Percentiles rank a stretch among this genome's conserved stretches.
Conservation (phyloP, 1,139 yeast species). For the Hanseniaspora sp. region DNA sequence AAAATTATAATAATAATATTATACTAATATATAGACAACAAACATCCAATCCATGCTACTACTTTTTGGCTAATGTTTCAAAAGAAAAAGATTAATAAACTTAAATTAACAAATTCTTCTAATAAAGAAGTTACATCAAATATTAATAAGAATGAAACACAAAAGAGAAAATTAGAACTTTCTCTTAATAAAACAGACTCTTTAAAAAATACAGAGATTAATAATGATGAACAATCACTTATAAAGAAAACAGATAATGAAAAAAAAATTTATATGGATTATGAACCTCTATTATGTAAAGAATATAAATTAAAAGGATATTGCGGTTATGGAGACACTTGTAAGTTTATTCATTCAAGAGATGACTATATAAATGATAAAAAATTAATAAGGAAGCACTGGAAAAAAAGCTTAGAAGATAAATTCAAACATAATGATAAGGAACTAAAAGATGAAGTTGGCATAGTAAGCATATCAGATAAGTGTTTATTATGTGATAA, state of each 20-base stretch:
- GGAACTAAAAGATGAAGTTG: constrained; percentile 19
- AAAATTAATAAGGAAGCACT: constrained; percentile 51
- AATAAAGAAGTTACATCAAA: not conserved
- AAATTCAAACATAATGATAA: constrained; percentile 14
- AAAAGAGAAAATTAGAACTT: constrained; percentile 3
- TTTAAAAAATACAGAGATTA: not conserved
- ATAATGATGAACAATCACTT: not conserved
- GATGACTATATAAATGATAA: constrained; percentile 73
- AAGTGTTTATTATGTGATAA: constrained; percentile 54
- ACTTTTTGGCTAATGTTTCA: not conserved
- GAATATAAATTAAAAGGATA: constrained; percentile 86
- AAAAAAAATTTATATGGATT: constrained; percentile 65
- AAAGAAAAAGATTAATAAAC: constrained; percentile 2
- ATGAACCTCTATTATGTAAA: constrained; percentile 89
- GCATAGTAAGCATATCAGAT: constrained; percentile 36
- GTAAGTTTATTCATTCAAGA: constrained; percentile 83
- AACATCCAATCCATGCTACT: not conserved
- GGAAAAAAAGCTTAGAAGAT: constrained; percentile 40
- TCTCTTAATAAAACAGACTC: not conserved
- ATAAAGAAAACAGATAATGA: not conserved
- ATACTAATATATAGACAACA: no score
- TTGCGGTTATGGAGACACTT: constrained; percentile 97
- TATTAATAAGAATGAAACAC: not conserved
- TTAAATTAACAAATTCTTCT: not conserved
- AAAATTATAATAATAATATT: no score